Evolutionary conservation across 305 asterid species (phyloP).

Genomic region (Fraxinus paxiana): DNA sequence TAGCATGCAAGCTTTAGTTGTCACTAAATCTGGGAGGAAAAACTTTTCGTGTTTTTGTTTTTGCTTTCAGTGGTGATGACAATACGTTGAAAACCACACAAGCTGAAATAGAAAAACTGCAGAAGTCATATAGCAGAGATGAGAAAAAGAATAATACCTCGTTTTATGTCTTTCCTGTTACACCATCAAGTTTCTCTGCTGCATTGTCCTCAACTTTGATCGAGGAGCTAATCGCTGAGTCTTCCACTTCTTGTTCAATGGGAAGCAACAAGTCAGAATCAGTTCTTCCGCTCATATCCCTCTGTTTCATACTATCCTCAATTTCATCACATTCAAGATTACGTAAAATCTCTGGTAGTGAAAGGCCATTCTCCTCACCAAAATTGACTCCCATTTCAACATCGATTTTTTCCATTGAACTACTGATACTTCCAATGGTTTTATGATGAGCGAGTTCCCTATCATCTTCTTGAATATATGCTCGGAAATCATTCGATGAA

Average conservation of each 20-base stretch:
- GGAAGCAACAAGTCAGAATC: constrained; percentile 26
- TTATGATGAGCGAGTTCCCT: constrained; percentile 29
- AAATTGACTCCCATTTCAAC: constrained; percentile 59
- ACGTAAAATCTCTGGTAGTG: constrained; percentile 65
- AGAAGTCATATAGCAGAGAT: background rate
- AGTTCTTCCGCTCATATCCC: constrained; percentile 39
- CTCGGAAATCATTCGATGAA: constrained; percentile 55
- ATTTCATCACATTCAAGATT: constrained; percentile 53
- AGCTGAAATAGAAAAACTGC: background rate
- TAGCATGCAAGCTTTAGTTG: background rate
- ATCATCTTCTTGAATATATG: constrained; percentile 47
- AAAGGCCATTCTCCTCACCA: constrained; percentile 39
- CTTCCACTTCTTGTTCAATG: constrained; percentile 31
- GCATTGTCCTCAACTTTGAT: constrained; percentile 25
- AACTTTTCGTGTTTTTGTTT: background rate
- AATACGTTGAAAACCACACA: background rate
- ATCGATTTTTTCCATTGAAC: constrained; percentile 70
- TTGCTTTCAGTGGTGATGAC: background rate
- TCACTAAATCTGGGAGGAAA: background rate
- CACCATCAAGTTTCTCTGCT: constrained; percentile 25
- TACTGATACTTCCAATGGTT: constrained; percentile 29
- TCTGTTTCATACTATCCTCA: constrained; percentile 39
- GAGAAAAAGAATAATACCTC: constrained; percentile 19
- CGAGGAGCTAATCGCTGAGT: constrained; percentile 25
- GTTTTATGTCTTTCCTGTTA: constrained; percentile 17